Conservation (phyloP, 176 grass and related monocot species). For the Guadua angustifolia region DNA sequence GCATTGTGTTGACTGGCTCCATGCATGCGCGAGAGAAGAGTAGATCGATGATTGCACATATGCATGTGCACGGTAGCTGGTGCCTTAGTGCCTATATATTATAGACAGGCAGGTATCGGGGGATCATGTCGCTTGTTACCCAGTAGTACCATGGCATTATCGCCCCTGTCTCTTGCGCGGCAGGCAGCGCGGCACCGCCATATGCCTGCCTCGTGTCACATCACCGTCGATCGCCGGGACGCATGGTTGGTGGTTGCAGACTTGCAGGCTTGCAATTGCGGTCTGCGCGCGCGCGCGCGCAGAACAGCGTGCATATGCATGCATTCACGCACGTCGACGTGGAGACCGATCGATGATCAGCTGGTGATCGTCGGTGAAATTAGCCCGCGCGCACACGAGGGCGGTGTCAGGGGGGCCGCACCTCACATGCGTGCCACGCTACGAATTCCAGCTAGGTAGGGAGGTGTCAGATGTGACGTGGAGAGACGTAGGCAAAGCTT, state of each 20-base stretch:
- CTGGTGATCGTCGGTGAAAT: background rate
- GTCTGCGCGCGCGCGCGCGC: background rate
- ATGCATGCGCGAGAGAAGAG: background rate
- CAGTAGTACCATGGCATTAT: slow-evolving; percentile 14
- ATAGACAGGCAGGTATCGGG: slow-evolving; percentile 30
- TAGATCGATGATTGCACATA: background rate
- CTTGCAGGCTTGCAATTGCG: background rate
- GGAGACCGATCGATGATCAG: background rate
- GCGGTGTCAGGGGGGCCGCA: background rate
- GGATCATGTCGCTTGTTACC: slow-evolving; percentile 41
- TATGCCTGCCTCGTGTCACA: background rate
- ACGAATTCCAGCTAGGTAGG: background rate
- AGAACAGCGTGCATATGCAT: background rate
- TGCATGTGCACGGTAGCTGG: background rate
- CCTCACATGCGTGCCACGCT: background rate
- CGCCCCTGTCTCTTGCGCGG: slow-evolving; percentile 36
- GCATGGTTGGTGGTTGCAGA: background rate
- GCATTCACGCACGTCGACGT: no score
- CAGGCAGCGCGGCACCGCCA: slow-evolving; percentile 15
- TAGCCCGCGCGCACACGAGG: background rate
- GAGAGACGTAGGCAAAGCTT: background rate
- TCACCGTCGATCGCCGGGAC: background rate
- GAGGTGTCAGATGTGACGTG: background rate
- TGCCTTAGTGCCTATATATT: background rate
- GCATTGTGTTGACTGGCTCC: background rate